These are phyloP conservation scores for Globisporangium okanoganense DNA, from an alignment of 352 stramenopile genomes.

Conservation along the genomic window DNA sequence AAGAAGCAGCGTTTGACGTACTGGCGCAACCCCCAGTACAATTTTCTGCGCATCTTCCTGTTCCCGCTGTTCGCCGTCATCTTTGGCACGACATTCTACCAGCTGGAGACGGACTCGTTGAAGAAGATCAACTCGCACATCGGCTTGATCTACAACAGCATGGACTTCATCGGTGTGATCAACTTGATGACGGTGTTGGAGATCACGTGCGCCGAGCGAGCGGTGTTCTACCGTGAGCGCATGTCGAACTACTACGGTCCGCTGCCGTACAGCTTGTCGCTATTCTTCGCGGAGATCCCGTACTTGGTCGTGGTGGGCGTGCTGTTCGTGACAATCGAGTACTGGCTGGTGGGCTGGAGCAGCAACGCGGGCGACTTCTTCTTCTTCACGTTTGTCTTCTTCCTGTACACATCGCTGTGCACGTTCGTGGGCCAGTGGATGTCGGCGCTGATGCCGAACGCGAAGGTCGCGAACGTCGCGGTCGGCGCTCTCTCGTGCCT, in stretches of 20 bases:
- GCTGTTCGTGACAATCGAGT: constrained; percentile 54
- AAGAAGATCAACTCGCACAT: constrained; percentile 63
- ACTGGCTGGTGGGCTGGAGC: constrained; percentile 57
- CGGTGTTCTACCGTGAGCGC: constrained; percentile 59
- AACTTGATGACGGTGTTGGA: constrained; percentile 61
- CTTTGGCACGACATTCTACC: constrained; percentile 66
- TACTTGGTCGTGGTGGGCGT: constrained; percentile 51
- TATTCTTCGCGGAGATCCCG: constrained; percentile 58
- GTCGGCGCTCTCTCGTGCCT: constrained; percentile 62
- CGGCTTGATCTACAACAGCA: constrained; percentile 68
- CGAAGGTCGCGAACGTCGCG: constrained; percentile 75
- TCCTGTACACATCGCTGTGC: constrained; percentile 33
- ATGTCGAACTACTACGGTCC: constrained; percentile 77
- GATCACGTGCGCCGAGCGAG: constrained; percentile 45
- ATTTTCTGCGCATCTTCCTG: constrained; percentile 55
- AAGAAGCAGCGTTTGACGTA: constrained; percentile 45
- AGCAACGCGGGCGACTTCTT: constrained; percentile 4
- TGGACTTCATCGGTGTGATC: constrained; percentile 63
- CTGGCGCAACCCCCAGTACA: constrained; percentile 59
- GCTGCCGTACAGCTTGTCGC: constrained; percentile 59
- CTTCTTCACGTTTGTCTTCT: constrained; percentile 37
- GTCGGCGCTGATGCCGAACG: constrained; percentile 61
- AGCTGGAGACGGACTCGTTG: constrained; percentile 40
- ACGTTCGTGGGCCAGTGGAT: constrained; percentile 74
- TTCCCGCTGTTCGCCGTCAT: constrained; percentile 59